Base-by-base conservation (phyloP, 306 rosid species). In the Trifolium dubium region DNA sequence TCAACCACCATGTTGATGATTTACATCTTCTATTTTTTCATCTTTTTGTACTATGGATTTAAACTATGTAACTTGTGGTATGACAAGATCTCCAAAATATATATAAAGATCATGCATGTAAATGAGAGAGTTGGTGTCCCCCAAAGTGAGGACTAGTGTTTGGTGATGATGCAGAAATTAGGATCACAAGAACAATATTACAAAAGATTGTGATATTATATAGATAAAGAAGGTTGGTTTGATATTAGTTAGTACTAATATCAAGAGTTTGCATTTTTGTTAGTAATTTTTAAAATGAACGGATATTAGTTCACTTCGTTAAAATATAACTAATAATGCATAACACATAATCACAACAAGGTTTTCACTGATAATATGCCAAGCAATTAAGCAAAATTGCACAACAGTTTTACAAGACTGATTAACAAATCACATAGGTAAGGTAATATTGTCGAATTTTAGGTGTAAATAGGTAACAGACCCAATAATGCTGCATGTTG, bases 51-150 rank as follows among this genome's bases (percentile, higher is more conserved):
- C n/a, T n/a, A n/a, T n/a, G n/a, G n/a, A n/a, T n/a, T n/a, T n/a
- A n/a, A n/a, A n/a, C n/a, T n/a, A n/a, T n/a, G n/a, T n/a, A n/a
- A n/a, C n/a, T n/a, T n/a, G n/a, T n/a, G n/a, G n/a, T n/a, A n/a
- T n/a, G n/a, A n/a, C n/a, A n/a, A n/a, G n/a, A n/a, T n/a, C n/a
- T n/a, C 23, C 23, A 23, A 23, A 23, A 23, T 23, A 23, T 23
- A 23, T 23, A 31, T 29, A 54, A 37, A 5, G 56, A 39, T 71
- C 62, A 60, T 74, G 71, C 80, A 83, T 85, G 89, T 77, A 72
- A 65, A 15, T 9, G 10, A n/a, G 12, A 54, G 69, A 23, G 23
- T 43, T 55, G 71, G 30, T 37, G 10, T 53, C 34, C 29, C 17
- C 66, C 46, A 11, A 81, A 12, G 70, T 51, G 55, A 60, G 55